Evolutionary conservation across 73 alveolate species (phyloP).

Genomic region (Paramecium primaurelia): DNA sequence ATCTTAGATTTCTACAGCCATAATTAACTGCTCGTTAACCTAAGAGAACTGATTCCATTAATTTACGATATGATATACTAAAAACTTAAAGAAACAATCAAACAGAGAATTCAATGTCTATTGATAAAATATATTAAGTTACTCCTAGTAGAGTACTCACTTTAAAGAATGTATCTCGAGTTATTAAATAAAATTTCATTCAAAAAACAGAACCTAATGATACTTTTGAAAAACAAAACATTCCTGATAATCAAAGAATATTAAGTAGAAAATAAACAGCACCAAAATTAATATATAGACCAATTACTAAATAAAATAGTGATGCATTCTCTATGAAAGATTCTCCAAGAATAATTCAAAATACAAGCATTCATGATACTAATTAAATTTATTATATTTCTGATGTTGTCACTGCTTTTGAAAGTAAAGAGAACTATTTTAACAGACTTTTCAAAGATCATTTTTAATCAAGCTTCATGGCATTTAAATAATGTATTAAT

Average conservation of each 20-base stretch:
- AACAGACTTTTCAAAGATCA: conserved; percentile 50
- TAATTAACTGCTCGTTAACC: not conserved
- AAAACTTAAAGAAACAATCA: not conserved
- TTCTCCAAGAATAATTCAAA: not conserved
- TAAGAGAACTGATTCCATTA: not conserved
- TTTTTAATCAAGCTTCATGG: not conserved
- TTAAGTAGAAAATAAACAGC: not conserved
- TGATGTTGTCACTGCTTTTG: not conserved
- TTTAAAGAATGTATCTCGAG: not conserved
- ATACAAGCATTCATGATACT: not conserved
- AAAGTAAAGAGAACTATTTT: conserved; percentile 33
- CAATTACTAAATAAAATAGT: not conserved
- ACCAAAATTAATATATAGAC: not conserved
- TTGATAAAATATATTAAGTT: not conserved
- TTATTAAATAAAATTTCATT: not conserved
- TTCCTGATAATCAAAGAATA: not conserved
- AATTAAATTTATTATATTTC: not conserved
- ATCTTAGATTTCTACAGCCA: not conserved
- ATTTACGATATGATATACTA: not conserved
- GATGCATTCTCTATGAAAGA: not conserved
- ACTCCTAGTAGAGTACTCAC: not conserved
- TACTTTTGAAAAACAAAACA: not conserved
- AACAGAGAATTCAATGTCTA: not conserved
- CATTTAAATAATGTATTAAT: not conserved
- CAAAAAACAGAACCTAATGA: conserved; percentile 9